These are phyloP conservation scores for Candida boidinii DNA, from an alignment of 805 yeast genomes.

Conservation along the genomic window DNA sequence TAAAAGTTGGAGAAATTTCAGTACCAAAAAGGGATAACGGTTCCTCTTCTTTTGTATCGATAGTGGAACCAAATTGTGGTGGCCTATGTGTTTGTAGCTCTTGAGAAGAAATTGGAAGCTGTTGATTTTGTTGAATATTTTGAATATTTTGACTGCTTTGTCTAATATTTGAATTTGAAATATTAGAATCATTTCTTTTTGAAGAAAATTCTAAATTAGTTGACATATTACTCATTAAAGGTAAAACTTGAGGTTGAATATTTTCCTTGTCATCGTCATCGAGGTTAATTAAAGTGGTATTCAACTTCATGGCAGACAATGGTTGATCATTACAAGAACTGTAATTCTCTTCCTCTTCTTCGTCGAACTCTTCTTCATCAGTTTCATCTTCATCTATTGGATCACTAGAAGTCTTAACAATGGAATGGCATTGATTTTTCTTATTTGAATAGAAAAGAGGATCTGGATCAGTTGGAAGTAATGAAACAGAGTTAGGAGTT, in stretches of 20 bases:
- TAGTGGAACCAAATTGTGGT: neutral
- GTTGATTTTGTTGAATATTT: no score
- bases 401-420: neutral
- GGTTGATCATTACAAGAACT: conserved; percentile 25
- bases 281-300: conserved; percentile 45
- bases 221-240: no score
- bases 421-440: no score
- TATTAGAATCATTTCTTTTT: no score
- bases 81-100: neutral
- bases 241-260: conserved; percentile 9
- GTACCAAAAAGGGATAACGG: conserved; percentile 16
- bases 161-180: no score
- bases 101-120: no score
- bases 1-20: conserved; percentile 22
- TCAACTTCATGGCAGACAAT: conserved; percentile 40
- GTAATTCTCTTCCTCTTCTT: conserved; percentile 26
- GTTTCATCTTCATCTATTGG: neutral
- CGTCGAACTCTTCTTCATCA: no score
- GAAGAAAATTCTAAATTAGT: no score
- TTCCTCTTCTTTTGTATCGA: neutral
- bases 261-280: conserved; percentile 32
- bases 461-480: no score
- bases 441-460: no score
- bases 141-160: no score
- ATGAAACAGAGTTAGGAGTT: no score